Evolutionary conservation across 176 grass and related monocot genomes (phyloP).

Genomic region (Zizania latifolia): DNA sequence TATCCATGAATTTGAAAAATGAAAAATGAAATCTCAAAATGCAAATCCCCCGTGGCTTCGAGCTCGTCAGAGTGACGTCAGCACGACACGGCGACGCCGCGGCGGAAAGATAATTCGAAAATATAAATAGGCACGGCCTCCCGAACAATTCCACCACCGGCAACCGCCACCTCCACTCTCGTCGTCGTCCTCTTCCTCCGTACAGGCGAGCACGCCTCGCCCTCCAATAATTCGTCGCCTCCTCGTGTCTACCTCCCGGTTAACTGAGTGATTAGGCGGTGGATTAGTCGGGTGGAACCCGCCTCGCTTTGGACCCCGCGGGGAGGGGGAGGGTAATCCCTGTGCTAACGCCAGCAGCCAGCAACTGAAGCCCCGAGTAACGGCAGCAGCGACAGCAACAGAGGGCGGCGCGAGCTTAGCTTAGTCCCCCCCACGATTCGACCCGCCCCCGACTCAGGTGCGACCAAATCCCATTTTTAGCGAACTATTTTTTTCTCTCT

Average conservation of each 20-base stretch:
- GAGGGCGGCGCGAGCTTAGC: not conserved
- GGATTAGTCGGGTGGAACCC: not conserved
- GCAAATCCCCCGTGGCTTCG: too few relatives aligned
- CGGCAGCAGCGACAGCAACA: slow-evolving; percentile 34
- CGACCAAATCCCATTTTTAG: slow-evolving; percentile 22
- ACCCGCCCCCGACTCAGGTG: slow-evolving; percentile 24
- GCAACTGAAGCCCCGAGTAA: too few relatives aligned
- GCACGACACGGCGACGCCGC: not conserved
- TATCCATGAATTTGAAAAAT: too few relatives aligned
- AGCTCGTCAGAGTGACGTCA: not conserved
- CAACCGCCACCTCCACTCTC: not conserved
- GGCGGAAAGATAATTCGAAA: not conserved
- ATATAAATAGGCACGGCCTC: slow-evolving; percentile 25
- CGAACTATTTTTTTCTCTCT: not conserved
- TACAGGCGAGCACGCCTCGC: slow-evolving; percentile 39
- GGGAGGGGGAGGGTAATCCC: not conserved
- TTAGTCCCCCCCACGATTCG: slow-evolving; percentile 36
- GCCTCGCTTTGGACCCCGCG: not conserved
- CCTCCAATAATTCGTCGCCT: slow-evolving; percentile 35
- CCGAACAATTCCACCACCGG: slow-evolving; percentile 14
- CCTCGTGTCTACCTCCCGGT: not conserved
- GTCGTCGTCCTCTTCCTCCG: not conserved
- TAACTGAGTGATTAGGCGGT: not conserved
- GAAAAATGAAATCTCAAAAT: too few relatives aligned
- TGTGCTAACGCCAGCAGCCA: not conserved